These are phyloP conservation scores for Solanum chmielewskii DNA, from an alignment of 257 asterid genomes.

Conservation along the genomic window DNA sequence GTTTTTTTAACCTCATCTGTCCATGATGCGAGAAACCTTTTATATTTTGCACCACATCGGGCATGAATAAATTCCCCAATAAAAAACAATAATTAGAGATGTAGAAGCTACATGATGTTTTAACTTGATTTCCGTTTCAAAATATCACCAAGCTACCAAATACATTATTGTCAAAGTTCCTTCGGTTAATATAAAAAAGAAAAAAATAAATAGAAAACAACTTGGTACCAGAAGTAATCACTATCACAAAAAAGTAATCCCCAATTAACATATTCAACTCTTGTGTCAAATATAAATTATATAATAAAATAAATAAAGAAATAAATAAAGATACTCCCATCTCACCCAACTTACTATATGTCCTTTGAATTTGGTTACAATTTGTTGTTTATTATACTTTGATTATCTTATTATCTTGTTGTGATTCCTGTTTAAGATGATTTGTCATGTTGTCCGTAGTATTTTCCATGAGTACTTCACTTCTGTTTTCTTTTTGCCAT, in stretches of 20 bases:
- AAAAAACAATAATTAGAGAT: background rate
- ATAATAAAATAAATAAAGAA: background rate
- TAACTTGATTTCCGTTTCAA: background rate
- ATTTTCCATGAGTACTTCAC: background rate
- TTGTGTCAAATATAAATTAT: background rate
- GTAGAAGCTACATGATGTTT: background rate
- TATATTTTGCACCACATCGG: background rate
- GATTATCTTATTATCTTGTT: background rate
- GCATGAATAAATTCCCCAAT: background rate
- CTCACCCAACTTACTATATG: background rate
- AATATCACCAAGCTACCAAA: background rate
- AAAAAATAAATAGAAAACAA: background rate
- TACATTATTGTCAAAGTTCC: background rate
- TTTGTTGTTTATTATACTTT: background rate
- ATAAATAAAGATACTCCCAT: background rate
- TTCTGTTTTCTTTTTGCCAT: background rate
- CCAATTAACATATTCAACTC: background rate
- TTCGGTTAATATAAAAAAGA: background rate
- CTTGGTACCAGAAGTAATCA: background rate
- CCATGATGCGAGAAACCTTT: background rate
- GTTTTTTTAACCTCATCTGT: background rate
- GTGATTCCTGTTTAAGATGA: background rate
- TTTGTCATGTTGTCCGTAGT: background rate
- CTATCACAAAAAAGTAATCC: background rate
- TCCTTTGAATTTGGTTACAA: background rate